phyloP scores from a whole-genome alignment of 345 rosid genomes.

The Salix viminalis region DNA sequence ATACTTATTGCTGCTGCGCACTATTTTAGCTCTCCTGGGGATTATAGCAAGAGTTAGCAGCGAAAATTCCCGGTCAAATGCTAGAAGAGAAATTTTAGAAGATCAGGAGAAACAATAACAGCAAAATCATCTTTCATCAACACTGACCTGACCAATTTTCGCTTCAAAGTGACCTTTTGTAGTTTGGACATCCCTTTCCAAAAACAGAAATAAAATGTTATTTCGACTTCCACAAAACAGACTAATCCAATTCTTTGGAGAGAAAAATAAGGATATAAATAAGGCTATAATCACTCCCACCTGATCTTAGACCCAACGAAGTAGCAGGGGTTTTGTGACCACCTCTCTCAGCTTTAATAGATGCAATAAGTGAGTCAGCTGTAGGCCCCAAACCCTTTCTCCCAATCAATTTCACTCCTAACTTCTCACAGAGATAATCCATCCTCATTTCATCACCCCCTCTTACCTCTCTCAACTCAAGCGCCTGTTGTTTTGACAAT shows the following conservation, averaged over 20 bases:
- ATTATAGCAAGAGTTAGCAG: constrained; percentile 4
- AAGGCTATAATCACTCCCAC: constrained; percentile 19
- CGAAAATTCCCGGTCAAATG: background rate
- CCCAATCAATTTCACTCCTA: constrained; percentile 85
- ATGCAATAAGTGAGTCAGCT: constrained; percentile 80
- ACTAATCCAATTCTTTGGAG: background rate
- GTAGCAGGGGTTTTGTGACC: constrained; percentile 54
- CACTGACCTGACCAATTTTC: constrained; percentile 64
- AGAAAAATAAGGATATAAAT: background rate
- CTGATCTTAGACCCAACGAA: constrained; percentile 50
- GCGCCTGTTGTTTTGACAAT: constrained; percentile 79
- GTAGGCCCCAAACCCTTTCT: constrained; percentile 85
- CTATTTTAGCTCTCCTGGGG: constrained; percentile 61
- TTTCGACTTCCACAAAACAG: background rate
- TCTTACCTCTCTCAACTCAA: constrained; percentile 92
- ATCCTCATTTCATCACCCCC: constrained; percentile 95
- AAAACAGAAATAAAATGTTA: constrained; percentile 16
- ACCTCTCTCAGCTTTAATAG: constrained; percentile 87
- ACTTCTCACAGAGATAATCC: constrained; percentile 68
- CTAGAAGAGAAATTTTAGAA: background rate
- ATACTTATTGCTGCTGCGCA: constrained; percentile 38
- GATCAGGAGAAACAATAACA: background rate
- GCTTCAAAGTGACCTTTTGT: constrained; percentile 60
- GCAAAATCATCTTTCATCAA: background rate
- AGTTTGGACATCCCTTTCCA: constrained; percentile 49